Evolutionary conservation across 768 basidiomycete genomes (phyloP).

Genomic region (Tephrocybe sp.): DNA sequence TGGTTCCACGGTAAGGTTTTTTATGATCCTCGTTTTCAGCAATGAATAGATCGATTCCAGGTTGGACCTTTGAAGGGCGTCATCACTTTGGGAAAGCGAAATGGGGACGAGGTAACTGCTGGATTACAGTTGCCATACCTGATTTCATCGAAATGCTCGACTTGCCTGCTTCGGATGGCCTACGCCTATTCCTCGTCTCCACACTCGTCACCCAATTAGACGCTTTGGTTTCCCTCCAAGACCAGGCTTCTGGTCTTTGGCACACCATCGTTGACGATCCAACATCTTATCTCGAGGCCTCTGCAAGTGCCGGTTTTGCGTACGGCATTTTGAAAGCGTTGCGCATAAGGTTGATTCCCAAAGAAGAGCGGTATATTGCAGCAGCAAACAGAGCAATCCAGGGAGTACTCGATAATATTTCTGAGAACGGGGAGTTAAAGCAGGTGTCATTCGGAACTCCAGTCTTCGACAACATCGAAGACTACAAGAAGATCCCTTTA

Average conservation of each 20-base stretch:
- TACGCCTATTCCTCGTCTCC: conserved; percentile 38
- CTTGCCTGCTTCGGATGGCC: conserved; percentile 36
- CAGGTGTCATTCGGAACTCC: conserved; percentile 53
- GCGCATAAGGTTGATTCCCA: conserved; percentile 39
- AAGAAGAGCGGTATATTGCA: conserved; percentile 34
- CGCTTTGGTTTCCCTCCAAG: conserved; percentile 42
- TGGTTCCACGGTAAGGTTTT: conserved; percentile 43
- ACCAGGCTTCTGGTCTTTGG: conserved; percentile 45
- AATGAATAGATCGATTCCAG: conserved; percentile 17
- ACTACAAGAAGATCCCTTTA: conserved; percentile 47
- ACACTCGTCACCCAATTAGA: conserved; percentile 45
- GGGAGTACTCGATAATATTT: conserved; percentile 42
- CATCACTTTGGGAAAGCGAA: conserved; percentile 44
- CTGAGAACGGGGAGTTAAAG: conserved; percentile 41
- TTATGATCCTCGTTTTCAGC: neutral
- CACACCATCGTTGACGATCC: conserved; percentile 53
- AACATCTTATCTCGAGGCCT: conserved; percentile 48
- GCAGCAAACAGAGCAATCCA: conserved; percentile 37
- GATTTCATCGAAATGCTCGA: conserved; percentile 47
- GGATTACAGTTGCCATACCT: conserved; percentile 44
- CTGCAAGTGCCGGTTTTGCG: conserved; percentile 45
- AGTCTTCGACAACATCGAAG: conserved; percentile 44
- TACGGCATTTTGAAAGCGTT: conserved; percentile 44
- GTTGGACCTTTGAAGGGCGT: conserved; percentile 43
- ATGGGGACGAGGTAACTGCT: conserved; percentile 58